phyloP scores from a whole-genome alignment of 73 alveolate genomes.

The Paramecium primaurelia region DNA sequence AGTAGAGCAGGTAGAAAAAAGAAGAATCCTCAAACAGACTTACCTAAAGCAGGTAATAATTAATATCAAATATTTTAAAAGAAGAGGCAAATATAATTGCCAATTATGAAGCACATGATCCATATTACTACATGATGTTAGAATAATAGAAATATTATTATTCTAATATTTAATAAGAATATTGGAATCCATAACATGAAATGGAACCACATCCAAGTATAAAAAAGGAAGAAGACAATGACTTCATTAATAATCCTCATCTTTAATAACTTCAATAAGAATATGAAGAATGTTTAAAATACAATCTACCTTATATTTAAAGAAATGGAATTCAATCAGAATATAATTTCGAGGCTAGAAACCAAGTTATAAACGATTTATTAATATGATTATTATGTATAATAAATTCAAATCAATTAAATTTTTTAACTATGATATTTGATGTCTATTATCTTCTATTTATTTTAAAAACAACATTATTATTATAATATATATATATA shows the following conservation, averaged over 20 bases:
- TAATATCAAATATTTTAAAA: not conserved
- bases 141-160: not conserved
- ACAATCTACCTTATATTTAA: not conserved
- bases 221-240: not conserved
- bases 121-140: not conserved
- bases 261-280: not conserved
- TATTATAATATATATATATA: not conserved
- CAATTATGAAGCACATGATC: not conserved
- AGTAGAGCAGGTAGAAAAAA: conserved; percentile 51
- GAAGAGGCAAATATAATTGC: not conserved
- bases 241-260: not conserved
- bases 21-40: not conserved
- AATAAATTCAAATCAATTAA: not conserved
- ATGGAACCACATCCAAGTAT: not conserved
- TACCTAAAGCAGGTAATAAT: conserved; percentile 3
- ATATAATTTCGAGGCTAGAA: not conserved
- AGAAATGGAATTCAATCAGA: not conserved
- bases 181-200: not conserved
- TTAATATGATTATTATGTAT: not conserved
- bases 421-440: not conserved
- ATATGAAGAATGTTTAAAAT: not conserved
- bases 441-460: not conserved
- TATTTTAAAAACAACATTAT: not conserved
- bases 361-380: not conserved
- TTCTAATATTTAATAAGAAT: not conserved